Evolutionary conservation across 129 eudicot genomes (phyloP).

Genomic region (Gnaphalium uliginosum): DNA sequence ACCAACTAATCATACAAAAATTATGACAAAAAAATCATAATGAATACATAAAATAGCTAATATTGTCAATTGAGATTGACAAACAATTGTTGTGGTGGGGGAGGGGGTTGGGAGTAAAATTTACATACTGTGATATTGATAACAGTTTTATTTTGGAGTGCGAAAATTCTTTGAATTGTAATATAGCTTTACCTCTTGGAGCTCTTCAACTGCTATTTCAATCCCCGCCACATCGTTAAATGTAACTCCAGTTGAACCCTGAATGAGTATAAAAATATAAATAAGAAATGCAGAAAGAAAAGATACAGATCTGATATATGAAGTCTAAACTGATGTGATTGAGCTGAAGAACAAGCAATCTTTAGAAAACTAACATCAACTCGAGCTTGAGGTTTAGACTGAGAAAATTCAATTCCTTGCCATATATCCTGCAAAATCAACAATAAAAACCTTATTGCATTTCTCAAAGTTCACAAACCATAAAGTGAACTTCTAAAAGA

Average conservation of each 20-base stretch:
- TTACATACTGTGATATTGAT: no score
- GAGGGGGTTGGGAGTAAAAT: no score
- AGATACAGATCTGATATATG: conserved; percentile 11
- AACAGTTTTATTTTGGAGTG: background rate
- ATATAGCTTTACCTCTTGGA: conserved; percentile 67
- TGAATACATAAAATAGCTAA: conserved; percentile 14
- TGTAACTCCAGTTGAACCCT: conserved; percentile 97
- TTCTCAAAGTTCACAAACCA: background rate
- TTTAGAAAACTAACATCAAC: conserved; percentile 71
- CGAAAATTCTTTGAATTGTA: background rate
- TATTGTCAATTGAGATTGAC: background rate
- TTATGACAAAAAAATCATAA: background rate
- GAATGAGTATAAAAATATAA: conserved; percentile 4
- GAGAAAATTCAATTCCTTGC: conserved; percentile 97
- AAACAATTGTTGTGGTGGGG: no score
- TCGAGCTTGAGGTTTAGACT: conserved; percentile 94
- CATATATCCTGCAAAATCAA: conserved; percentile 76
- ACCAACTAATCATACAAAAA: conserved; percentile 56
- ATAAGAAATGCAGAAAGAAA: conserved; percentile 5
- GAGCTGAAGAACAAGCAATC: background rate
- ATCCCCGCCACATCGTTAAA: conserved; percentile 93
- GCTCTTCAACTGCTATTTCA: conserved; percentile 96
- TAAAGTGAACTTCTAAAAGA: background rate
- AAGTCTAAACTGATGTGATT: conserved; percentile 8
- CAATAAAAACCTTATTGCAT: background rate